Percentiles rank a stretch among this genome's conserved stretches.
These are phyloP conservation scores for Juncus inflexus DNA, from an alignment of 176 grass and related monocot genomes.

Conservation along the genomic window DNA sequence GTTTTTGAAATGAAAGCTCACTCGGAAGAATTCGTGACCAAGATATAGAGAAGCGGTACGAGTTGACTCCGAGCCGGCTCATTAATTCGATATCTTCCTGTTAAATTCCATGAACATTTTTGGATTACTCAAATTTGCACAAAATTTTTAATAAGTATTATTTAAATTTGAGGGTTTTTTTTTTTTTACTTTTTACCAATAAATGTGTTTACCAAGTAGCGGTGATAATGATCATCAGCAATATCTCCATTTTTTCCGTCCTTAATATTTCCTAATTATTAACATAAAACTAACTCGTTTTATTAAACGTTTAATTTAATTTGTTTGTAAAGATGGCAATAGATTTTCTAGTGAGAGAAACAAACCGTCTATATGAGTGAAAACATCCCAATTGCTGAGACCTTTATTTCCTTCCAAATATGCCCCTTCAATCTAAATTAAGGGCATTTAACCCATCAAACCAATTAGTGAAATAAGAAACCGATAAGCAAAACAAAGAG, in stretches of 20 bases:
- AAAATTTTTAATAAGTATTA: neutral
- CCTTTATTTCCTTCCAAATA: slow-evolving; percentile 65
- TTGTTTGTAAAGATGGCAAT: neutral
- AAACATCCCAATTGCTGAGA: slow-evolving; percentile 79
- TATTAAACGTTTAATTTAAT: neutral
- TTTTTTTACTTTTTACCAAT: neutral
- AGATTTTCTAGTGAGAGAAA: neutral
- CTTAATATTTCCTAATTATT: slow-evolving; percentile 34
- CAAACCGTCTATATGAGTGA: slow-evolving; percentile 34
- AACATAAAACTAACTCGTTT: neutral
- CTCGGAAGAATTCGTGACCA: slow-evolving; percentile 67
- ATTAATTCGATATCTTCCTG: slow-evolving; percentile 60
- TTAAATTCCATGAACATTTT: neutral
- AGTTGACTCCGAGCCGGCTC: slow-evolving; percentile 50
- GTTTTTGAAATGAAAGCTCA: slow-evolving; percentile 21
- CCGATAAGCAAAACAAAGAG: slow-evolving; percentile 12
- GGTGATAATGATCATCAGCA: slow-evolving; percentile 64
- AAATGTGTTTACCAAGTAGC: slow-evolving; percentile 32
- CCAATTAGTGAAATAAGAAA: neutral
- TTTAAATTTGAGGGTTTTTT: neutral
- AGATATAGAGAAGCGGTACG: slow-evolving; percentile 73
- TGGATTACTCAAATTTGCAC: neutral
- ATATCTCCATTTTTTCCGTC: slow-evolving; percentile 55
- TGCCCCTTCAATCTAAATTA: slow-evolving; percentile 59
- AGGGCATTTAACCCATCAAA: too few species aligned